Conservation (phyloP, 2,329 filamentous ascomycete genomes). For the Lasiodiplodia hormozganensis region DNA sequence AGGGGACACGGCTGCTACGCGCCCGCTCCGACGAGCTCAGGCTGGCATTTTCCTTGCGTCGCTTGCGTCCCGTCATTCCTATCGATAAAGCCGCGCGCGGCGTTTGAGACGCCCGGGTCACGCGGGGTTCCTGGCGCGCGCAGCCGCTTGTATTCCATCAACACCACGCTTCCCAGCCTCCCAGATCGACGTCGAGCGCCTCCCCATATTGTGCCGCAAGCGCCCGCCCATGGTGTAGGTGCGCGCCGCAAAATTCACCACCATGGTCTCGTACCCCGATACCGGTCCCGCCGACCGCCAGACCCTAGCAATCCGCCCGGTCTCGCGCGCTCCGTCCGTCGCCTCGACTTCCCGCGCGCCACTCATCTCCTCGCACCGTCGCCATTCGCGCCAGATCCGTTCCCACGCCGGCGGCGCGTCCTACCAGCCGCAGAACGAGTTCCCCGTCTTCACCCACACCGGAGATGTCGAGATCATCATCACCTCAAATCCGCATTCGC, state of each 20-base stretch:
- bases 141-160: slow-evolving; percentile 1
- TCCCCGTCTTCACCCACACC: slow-evolving; percentile 86
- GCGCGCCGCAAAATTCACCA: background rate
- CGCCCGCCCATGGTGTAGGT: slow-evolving; percentile 9
- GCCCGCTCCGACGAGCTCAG: background rate
- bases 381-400: slow-evolving; percentile 78
- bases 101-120: slow-evolving; percentile 6
- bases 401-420: slow-evolving; percentile 78
- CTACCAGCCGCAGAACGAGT: slow-evolving; percentile 82
- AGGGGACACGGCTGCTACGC: slow-evolving; percentile 6
- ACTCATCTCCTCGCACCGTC: slow-evolving; percentile 49
- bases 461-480: slow-evolving; percentile 93
- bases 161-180: slow-evolving; percentile 23
- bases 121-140: slow-evolving; percentile 10
- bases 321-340: slow-evolving; percentile 63
- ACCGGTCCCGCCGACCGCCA: slow-evolving; percentile 58
- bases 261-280: slow-evolving; percentile 70
- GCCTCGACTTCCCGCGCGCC: slow-evolving; percentile 62
- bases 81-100: background rate
- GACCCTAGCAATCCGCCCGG: slow-evolving; percentile 59
- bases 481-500: slow-evolving; percentile 37
- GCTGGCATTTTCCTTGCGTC: slow-evolving; percentile 10
- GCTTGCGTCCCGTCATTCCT: slow-evolving; percentile 1
- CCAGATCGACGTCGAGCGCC: background rate
- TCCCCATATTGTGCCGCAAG: background rate